These are phyloP conservation scores for Quercus gilva DNA, from an alignment of 306 rosid species.

Conservation along the genomic window DNA sequence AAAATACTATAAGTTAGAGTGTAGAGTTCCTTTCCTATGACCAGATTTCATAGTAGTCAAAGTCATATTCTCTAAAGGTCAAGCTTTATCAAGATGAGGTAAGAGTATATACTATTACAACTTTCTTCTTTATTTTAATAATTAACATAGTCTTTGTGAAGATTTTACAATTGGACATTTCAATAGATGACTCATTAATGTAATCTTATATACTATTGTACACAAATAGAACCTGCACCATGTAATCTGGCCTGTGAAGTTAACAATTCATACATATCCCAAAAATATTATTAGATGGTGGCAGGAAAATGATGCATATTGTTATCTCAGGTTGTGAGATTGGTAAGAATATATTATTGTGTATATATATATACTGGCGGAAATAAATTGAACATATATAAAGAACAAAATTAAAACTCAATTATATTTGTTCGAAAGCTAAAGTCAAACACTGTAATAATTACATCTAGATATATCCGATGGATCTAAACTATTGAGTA, in stretches of 20 bases:
- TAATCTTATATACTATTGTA: too few relatives aligned
- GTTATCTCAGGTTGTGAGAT: not conserved
- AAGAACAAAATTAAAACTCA: not conserved
- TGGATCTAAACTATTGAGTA: not conserved
- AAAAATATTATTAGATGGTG: not conserved
- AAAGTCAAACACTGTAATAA: not conserved
- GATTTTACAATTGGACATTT: too few relatives aligned
- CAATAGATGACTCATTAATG: too few relatives aligned
- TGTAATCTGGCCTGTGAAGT: not conserved
- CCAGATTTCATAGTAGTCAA: not conserved
- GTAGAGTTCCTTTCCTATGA: not conserved
- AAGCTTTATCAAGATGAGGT: not conserved
- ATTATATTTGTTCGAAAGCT: not conserved
- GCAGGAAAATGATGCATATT: not conserved
- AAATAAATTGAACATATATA: not conserved
- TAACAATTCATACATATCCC: not conserved
- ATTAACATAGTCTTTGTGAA: not conserved
- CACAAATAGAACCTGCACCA: not conserved
- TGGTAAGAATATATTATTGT: not conserved
- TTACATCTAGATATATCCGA: not conserved
- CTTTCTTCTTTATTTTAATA: not conserved
- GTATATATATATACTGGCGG: too few relatives aligned
- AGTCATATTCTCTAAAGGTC: not conserved
- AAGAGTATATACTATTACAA: not conserved
- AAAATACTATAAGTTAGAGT: not conserved